Base-by-base conservation (phyloP, 805 yeast species). In the Metschnikowia dekortorum region DNA sequence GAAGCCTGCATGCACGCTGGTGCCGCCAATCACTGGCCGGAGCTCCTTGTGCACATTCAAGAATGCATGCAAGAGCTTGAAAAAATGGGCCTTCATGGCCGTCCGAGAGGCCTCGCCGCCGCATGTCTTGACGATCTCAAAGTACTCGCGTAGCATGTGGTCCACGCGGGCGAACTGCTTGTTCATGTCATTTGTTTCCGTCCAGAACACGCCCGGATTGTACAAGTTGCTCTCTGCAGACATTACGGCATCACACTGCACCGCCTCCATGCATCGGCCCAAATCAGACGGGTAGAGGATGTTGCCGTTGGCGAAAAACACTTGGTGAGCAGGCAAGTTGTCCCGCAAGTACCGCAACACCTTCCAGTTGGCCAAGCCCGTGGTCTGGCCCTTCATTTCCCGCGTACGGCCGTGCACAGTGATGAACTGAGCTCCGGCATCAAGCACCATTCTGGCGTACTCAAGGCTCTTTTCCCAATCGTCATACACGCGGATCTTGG, bases 341-440 rank as follows among this genome's bases (percentile, higher is more conserved):
- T 90, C 96, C 50, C 94, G 74, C 38, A 94, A 63, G 62, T 82
- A 89, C 57, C 75, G 80, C 52, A 94, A 78, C 29, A 84, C 76
- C 31, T 81, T 77, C 98, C 99, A 92, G 69, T 94, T 91, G 1
- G 99, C 98, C 45, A 94, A 70, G 0, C 99, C 99, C 0, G 99
- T 92, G 52, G 81, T 80, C 66, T 92, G 98, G 6, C 99, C 99
- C 68, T 94, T 94, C 95, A 90, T 92, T 51, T 92, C 99, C 56
- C 99, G 78, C 1, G 97, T 85, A 59, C 99, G 80, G 2, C 98
- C 98, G 67, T 94, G 99, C 8, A 94, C 87, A 1, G 97, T 90
- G 36, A 94, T 72, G 66, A 92, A 88, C 69, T 91, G 97, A 0
- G 99, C 99, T 9, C 99, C 99, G 0, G 98, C 96, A 53, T 76